Evolutionary conservation across 2,329 filamentous ascomycete species (phyloP).

Genomic region (Monilinia vaccinii-corymbosi): DNA sequence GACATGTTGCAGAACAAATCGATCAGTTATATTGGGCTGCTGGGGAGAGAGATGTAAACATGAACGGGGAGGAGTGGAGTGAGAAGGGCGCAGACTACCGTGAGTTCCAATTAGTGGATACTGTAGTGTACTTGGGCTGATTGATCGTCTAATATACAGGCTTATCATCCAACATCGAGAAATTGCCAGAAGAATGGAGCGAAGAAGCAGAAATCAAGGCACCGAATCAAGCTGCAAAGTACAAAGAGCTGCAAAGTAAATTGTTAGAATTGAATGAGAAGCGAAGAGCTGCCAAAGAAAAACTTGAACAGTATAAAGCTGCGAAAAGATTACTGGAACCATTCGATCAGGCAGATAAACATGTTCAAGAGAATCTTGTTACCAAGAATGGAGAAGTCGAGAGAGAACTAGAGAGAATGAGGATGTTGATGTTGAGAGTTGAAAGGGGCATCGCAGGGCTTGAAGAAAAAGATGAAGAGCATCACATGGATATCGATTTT

Average conservation of each 20-base stretch:
- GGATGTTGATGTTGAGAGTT: slow-evolving; percentile 52
- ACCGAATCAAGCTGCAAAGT: slow-evolving; percentile 39
- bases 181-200: slow-evolving; percentile 25
- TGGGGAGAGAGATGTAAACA: slow-evolving; percentile 31
- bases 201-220: slow-evolving; percentile 30
- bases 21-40: slow-evolving; percentile 52
- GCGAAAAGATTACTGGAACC: slow-evolving; percentile 45
- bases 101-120: slow-evolving; percentile 14
- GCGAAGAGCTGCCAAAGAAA: slow-evolving; percentile 33
- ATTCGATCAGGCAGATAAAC: slow-evolving; percentile 35
- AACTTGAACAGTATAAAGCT: slow-evolving; percentile 38
- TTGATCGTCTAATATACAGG: slow-evolving; percentile 12
- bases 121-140: background rate
- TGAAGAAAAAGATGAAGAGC: slow-evolving; percentile 12
- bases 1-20: slow-evolving; percentile 66
- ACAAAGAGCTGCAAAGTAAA: slow-evolving; percentile 39
- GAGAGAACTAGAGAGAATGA: slow-evolving; percentile 57
- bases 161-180: slow-evolving; percentile 21
- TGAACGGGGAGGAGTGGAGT: slow-evolving; percentile 34
- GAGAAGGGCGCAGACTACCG: slow-evolving; percentile 30
- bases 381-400: slow-evolving; percentile 57
- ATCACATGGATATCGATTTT: slow-evolving; percentile 21
- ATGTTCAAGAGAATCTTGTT: slow-evolving; percentile 57
- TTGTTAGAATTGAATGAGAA: slow-evolving; percentile 42
- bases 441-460: slow-evolving; percentile 39